Percentiles rank a stretch among this genome's conserved stretches.
Conservation (phyloP, 768 basidiomycete species). For the Amanita phalloides region DNA sequence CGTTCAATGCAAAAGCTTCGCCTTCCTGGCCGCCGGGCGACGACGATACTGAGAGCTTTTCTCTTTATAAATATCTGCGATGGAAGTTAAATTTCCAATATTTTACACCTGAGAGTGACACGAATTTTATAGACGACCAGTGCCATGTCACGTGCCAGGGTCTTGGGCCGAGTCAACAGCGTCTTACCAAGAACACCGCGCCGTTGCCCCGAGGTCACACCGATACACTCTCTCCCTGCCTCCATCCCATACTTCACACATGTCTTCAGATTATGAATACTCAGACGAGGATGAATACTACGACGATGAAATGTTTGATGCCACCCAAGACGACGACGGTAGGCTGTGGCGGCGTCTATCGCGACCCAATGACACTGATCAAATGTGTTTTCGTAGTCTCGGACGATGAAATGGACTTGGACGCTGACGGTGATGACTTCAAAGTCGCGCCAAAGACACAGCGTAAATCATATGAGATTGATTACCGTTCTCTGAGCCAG, state of each 20-base stretch:
- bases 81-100: no score
- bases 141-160: slow-evolving; percentile 1
- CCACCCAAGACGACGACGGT: slow-evolving; percentile 46
- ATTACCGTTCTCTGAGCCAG: slow-evolving; percentile 70
- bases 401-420: slow-evolving; percentile 65
- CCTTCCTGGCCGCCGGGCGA: no score
- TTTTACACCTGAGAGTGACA: no score
- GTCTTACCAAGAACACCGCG: slow-evolving; percentile 1
- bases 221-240: slow-evolving; percentile 5
- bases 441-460: slow-evolving; percentile 42
- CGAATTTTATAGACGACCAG: no score
- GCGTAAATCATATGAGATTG: slow-evolving; percentile 73
- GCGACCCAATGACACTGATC: slow-evolving; percentile 1
- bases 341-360: slow-evolving; percentile 10
- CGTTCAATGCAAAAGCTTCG: no score
- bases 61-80: no score
- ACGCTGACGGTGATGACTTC: slow-evolving; percentile 54
- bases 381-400: slow-evolving; percentile 13
- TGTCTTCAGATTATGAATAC: slow-evolving; percentile 58
- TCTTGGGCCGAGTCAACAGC: neutral
- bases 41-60: no score
- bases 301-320: slow-evolving; percentile 64
- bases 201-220: slow-evolving; percentile 11
- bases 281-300: slow-evolving; percentile 60
- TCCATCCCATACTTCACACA: slow-evolving; percentile 7